A percentile compares a stretch with the other conserved stretches of the same genome.
These are phyloP conservation scores for Angomonas ambiguus DNA, from an alignment of 208 protist genomes.

Conservation along the genomic window DNA sequence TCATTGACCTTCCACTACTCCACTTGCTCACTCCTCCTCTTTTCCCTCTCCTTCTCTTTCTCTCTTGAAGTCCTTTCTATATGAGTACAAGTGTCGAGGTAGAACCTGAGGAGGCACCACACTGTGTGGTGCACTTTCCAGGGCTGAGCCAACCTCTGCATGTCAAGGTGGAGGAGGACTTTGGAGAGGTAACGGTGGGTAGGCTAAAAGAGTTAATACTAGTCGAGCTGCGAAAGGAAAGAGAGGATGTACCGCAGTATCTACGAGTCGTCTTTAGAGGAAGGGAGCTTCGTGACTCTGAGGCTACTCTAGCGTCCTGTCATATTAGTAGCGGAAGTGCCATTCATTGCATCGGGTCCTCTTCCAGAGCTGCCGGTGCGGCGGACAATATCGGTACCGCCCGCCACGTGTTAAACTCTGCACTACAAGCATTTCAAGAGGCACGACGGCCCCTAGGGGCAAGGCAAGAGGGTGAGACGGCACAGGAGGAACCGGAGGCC, in stretches of 20 bases:
- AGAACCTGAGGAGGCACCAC: too few relatives aligned
- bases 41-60: too few relatives aligned
- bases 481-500: not conserved
- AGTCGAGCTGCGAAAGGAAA: not conserved
- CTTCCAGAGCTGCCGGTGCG: too few relatives aligned
- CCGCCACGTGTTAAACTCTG: too few relatives aligned
- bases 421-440: too few relatives aligned
- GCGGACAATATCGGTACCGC: too few relatives aligned
- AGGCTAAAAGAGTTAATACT: not conserved
- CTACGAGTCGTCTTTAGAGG: slow-evolving; percentile 22
- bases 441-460: not conserved
- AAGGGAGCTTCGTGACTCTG: slow-evolving; percentile 12
- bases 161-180: not conserved
- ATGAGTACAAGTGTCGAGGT: too few relatives aligned
- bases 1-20: too few relatives aligned
- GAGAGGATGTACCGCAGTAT: not conserved
- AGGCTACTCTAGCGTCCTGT: not conserved
- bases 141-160: not conserved
- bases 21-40: too few relatives aligned
- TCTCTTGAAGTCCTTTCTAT: too few relatives aligned
- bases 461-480: not conserved
- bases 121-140: slow-evolving; percentile 7
- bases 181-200: slow-evolving; percentile 3
- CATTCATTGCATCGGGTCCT: slow-evolving; percentile 11
- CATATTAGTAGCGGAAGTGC: not conserved